Evolutionary conservation across 106 monocot species (phyloP).

Genomic region (Platanthera zijinensis): DNA sequence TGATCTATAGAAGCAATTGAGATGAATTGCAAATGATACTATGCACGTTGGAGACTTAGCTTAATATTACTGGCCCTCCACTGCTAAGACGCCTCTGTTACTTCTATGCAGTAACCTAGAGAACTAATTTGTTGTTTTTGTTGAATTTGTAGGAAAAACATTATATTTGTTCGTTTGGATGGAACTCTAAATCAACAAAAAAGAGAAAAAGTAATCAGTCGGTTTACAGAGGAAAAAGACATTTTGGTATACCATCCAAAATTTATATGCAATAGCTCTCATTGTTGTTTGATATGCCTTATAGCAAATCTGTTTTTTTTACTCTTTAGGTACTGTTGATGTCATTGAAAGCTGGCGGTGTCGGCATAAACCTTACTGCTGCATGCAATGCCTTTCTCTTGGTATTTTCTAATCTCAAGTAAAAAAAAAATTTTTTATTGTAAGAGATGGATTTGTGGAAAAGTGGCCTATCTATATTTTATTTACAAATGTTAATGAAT

Average conservation of each 20-base stretch:
- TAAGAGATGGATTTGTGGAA: background rate
- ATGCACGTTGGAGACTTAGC: background rate
- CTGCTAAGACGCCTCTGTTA: background rate
- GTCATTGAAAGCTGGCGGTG: slow-evolving; percentile 96
- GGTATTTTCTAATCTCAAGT: slow-evolving; percentile 29
- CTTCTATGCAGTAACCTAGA: background rate
- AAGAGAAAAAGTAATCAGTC: slow-evolving; percentile 70
- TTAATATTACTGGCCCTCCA: background rate
- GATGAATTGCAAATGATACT: background rate
- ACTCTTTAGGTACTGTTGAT: slow-evolving; percentile 63
- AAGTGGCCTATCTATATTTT: background rate
- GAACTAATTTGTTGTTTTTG: background rate
- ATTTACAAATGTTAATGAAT: no score
- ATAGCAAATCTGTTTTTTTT: background rate
- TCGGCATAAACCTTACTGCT: slow-evolving; percentile 95
- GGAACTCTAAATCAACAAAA: slow-evolving; percentile 87
- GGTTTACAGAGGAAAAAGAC: slow-evolving; percentile 60
- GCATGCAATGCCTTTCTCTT: slow-evolving; percentile 92
- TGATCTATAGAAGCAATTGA: background rate
- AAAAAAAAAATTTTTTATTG: background rate
- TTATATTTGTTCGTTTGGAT: slow-evolving; percentile 77
- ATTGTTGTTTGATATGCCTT: slow-evolving; percentile 7
- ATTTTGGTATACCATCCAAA: slow-evolving; percentile 42
- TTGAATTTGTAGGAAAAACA: slow-evolving; percentile 33
- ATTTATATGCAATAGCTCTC: background rate